Base-by-base conservation (phyloP, 306 rosid species). In the Psophocarpus tetragonolobus region DNA sequence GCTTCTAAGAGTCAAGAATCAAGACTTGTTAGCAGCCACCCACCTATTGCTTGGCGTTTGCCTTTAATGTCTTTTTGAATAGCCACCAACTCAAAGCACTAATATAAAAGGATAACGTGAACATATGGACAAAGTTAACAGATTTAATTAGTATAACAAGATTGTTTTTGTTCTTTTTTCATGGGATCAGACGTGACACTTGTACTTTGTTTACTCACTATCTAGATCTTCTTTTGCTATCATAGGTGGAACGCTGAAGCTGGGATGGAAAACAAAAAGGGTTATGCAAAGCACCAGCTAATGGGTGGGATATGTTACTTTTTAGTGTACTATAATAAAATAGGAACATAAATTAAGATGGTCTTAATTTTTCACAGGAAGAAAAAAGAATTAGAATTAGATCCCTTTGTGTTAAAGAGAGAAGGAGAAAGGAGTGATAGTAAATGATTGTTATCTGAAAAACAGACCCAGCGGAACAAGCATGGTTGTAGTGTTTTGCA, bases 11-110 rank as follows among this genome's bases (percentile, higher is more conserved):
- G n/a, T n/a, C n/a, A n/a, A n/a, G n/a, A n/a, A n/a, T n/a, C 71
- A 62, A 64, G 27, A 29, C 11, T 26, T 50, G 39, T 21, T 23
- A 20, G 23, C 36, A 62, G 62, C 80, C 36, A 63, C 62, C 74
- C 23, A 47, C 21, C 65, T 20, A 36, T 21, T 36, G 14, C 20
- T 58, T 26, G 20, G 3, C 3, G 11, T 13, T 21, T 53, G 2
- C 12, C 42, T 24, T 61, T 50, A 30, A 14, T 50, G 36, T 36
- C 8, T n/a, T 38, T 68, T 56, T 39, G 36, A 29, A 32, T 42
- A 8, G 53, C 71, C 71, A 58, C 77, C 64, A 29, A 78, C 61
- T 76, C 62, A n/a, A n/a, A n/a, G n/a, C n/a, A 62, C 58, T n/a
- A 30, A 27, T 41, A n/a, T n/a, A n/a, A n/a, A n/a, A 2, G 63